Conservation (phyloP, 1,139 yeast genomes). For the Schizosaccharomyces versatilis region DNA sequence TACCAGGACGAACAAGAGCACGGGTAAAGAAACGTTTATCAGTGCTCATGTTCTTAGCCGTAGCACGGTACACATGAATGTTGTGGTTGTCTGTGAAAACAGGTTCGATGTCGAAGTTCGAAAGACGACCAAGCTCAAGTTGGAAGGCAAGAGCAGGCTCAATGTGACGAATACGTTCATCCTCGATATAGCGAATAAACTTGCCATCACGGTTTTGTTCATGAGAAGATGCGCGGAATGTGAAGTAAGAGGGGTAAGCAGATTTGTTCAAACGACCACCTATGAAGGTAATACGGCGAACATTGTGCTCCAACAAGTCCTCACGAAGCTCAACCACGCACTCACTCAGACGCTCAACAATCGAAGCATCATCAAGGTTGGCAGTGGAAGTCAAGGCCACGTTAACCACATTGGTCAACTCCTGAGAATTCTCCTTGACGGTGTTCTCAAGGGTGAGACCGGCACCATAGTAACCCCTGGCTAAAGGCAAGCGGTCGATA, state of each 20-base stretch:
- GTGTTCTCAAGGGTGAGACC: conserved; percentile 17
- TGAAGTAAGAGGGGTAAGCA: conserved; percentile 72
- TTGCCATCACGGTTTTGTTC: conserved; percentile 30
- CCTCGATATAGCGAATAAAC: conserved; percentile 20
- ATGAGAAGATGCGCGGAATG: conserved; percentile 57
- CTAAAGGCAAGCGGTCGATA: conserved; percentile 38
- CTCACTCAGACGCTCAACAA: conserved; percentile 39
- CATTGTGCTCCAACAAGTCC: conserved; percentile 26
- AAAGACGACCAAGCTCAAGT: conserved; percentile 78
- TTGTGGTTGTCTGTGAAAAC: conserved; percentile 92
- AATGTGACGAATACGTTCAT: conserved; percentile 83
- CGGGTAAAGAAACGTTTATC: conserved; percentile 92
- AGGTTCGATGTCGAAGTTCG: conserved; percentile 84
- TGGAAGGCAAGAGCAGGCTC: conserved; percentile 98
- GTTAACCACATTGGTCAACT: conserved; percentile 56
- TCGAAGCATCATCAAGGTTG: conserved; percentile 47
- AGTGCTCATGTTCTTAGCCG: conserved; percentile 78
- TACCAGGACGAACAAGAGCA: conserved; percentile 91
- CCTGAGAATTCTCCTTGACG: conserved; percentile 16
- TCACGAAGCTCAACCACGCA: conserved; percentile 46
- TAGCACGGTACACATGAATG: conserved; percentile 89
- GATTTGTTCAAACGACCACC: conserved; percentile 41
- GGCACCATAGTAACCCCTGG: conserved; percentile 14
- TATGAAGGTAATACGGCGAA: conserved; percentile 84
- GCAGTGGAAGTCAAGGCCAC: conserved; percentile 54